Conservation (phyloP, 306 rosid genomes). For the Casuarina equisetifolia region DNA sequence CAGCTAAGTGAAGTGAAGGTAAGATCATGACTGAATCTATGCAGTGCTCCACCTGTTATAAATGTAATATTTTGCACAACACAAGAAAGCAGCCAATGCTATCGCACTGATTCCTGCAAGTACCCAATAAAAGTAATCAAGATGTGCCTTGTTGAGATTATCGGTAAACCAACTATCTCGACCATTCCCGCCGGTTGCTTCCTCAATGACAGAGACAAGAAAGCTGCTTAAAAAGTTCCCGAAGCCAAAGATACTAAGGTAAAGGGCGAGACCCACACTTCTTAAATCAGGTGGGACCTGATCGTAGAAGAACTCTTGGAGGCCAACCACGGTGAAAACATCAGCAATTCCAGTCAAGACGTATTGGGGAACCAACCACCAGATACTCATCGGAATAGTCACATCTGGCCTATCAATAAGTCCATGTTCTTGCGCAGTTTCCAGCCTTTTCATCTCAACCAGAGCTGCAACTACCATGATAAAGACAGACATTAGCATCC, state of each 20-base stretch:
- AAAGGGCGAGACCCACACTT: conserved; percentile 25
- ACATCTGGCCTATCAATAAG: conserved; percentile 19
- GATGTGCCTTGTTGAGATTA: conserved; percentile 26
- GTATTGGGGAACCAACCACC: conserved; percentile 28
- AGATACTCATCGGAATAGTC: conserved; percentile 36
- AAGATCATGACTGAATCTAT: conserved; percentile 6
- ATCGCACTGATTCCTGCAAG: conserved; percentile 16
- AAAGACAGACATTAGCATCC: conserved; percentile 16
- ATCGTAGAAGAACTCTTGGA: conserved; percentile 29
- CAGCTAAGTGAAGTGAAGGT: not conserved
- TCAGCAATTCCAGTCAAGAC: conserved; percentile 14
- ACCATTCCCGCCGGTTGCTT: conserved; percentile 22
- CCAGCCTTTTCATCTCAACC: conserved; percentile 24
- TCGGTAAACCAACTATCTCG: conserved; percentile 29
- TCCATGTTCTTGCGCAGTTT: conserved; percentile 20
- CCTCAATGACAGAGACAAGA: conserved; percentile 16
- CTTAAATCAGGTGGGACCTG: conserved; percentile 30
- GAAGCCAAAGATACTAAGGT: conserved; percentile 28
- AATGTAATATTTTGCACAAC: conserved; percentile 15
- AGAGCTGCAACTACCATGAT: conserved; percentile 31
- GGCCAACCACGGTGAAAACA: conserved; percentile 24
- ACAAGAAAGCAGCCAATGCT: conserved; percentile 6
- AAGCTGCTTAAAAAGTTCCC: conserved; percentile 25
- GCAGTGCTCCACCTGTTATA: conserved; percentile 4
- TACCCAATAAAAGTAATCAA: conserved; percentile 30